These are phyloP conservation scores for Termitomyces sp. DNA, from an alignment of 768 basidiomycete species.

Conservation along the genomic window DNA sequence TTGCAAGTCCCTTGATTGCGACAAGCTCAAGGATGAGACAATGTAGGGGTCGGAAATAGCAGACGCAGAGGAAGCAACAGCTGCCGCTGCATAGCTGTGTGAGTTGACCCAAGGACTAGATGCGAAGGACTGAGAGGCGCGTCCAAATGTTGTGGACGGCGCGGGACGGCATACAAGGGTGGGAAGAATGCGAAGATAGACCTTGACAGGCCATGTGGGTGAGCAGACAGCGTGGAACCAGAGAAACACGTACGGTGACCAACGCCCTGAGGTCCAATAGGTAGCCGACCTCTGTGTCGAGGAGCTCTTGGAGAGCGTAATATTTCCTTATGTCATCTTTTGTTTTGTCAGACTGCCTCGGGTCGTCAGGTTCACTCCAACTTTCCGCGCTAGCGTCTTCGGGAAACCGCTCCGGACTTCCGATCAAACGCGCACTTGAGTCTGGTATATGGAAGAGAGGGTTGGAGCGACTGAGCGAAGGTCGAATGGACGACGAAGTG, in stretches of 20 bases:
- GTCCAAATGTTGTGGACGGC: conserved; percentile 29
- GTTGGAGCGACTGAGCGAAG: conserved; percentile 11
- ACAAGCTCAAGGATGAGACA: conserved; percentile 13
- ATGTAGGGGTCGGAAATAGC: conserved; percentile 20
- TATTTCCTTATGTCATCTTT: conserved; percentile 49
- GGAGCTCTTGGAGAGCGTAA: conserved; percentile 80
- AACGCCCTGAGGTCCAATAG: conserved; percentile 71
- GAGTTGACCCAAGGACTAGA: conserved; percentile 42
- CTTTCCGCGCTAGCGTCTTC: conserved; percentile 20
- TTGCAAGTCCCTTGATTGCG: conserved; percentile 17
- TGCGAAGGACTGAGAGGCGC: conserved; percentile 37
- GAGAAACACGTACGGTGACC: conserved; percentile 50
- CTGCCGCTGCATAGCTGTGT: conserved; percentile 28
- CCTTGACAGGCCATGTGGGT: conserved; percentile 30
- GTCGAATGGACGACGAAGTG: conserved; percentile 5
- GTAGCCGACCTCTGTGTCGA: conserved; percentile 82
- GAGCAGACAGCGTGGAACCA: not conserved
- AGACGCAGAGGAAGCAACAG: conserved; percentile 18
- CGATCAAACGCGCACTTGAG: conserved; percentile 11
- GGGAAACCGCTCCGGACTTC: conserved; percentile 11
- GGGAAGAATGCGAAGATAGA: conserved; percentile 58
- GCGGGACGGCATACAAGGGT: conserved; percentile 37
- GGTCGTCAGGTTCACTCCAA: conserved; percentile 21
- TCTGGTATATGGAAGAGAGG: conserved; percentile 30
- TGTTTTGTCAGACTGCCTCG: conserved; percentile 23